These are phyloP conservation scores for Phialocephala sp. DNA, from an alignment of 2,329 filamentous ascomycete genomes.

Conservation along the genomic window DNA sequence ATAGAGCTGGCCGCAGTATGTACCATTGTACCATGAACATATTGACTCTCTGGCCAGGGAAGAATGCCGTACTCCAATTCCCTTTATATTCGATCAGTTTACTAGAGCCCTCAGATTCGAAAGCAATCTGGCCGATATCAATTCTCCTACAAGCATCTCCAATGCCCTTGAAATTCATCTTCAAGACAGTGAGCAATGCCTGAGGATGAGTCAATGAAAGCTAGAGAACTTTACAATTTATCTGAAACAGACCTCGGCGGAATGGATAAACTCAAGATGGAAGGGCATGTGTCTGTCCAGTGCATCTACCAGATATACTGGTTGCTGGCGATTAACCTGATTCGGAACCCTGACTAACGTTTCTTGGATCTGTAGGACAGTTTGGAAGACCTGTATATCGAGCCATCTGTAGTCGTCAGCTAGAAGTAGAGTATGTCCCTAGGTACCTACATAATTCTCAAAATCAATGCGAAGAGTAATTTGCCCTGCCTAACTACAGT, in stretches of 20 bases:
- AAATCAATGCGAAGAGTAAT: conserved; percentile 19
- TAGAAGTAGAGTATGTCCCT: conserved; percentile 9
- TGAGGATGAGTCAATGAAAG: no score
- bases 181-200: no score
- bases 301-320: conserved; percentile 42
- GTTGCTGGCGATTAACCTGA: conserved; percentile 42
- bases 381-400: conserved; percentile 38
- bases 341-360: conserved; percentile 33
- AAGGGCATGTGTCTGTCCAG: conserved; percentile 39
- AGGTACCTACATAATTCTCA: conserved; percentile 23
- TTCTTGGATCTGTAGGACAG: conserved; percentile 33
- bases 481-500: conserved; percentile 18
- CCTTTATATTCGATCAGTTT: no score
- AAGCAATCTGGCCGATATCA: no score
- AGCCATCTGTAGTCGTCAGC: conserved; percentile 21
- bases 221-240: no score
- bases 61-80: no score
- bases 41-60: not conserved
- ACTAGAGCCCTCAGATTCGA: no score
- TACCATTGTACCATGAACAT: no score
- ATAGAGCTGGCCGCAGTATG: no score
- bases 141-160: no score
- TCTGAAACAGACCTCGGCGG: conserved; percentile 32
- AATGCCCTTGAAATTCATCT: no score
- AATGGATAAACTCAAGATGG: conserved; percentile 42